Percentiles rank a stretch among this genome's conserved stretches.
These are phyloP conservation scores for Kwoniella dejecticola DNA, from an alignment of 768 basidiomycete genomes.

Conservation along the genomic window DNA sequence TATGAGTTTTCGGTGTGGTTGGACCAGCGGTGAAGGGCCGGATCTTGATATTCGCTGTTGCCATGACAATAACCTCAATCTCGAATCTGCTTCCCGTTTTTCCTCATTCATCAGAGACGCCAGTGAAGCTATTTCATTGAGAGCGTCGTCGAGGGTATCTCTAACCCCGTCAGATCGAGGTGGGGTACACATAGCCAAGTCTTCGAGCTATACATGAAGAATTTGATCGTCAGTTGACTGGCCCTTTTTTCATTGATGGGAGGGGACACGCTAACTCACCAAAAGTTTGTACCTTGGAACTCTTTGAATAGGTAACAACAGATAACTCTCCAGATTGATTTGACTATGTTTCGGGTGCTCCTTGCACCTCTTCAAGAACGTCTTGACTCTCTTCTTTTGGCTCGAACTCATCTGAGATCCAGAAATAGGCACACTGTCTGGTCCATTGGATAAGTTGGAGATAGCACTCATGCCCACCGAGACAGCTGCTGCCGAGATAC, in stretches of 20 bases:
- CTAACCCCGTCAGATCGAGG: slow-evolving; percentile 69
- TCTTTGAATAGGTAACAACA: slow-evolving; percentile 91
- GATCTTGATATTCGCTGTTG: slow-evolving; percentile 76
- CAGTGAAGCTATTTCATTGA: slow-evolving; percentile 81
- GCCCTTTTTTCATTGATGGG: too few relatives aligned
- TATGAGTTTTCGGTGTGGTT: slow-evolving; percentile 92
- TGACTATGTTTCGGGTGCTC: slow-evolving; percentile 88
- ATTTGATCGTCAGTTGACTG: too few relatives aligned
- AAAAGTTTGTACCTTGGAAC: slow-evolving; percentile 95
- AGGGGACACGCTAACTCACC: slow-evolving; percentile 8
- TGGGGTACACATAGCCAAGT: slow-evolving; percentile 81
- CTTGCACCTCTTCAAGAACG: slow-evolving; percentile 79
- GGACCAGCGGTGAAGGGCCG: slow-evolving; percentile 96
- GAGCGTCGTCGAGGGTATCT: slow-evolving; percentile 80
- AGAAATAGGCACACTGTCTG: slow-evolving; percentile 24
- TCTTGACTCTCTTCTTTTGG: slow-evolving; percentile 83
- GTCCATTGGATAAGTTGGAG: slow-evolving; percentile 22
- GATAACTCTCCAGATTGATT: slow-evolving; percentile 87
- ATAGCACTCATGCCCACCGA: slow-evolving; percentile 35
- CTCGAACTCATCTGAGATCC: slow-evolving; percentile 57
- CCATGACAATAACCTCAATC: slow-evolving; percentile 78
- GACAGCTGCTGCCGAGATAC: slow-evolving; percentile 29
- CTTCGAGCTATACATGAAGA: slow-evolving; percentile 63
- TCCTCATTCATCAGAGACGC: slow-evolving; percentile 98
- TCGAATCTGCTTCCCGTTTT: slow-evolving; percentile 90